These are phyloP conservation scores for Claviceps monticola DNA, from an alignment of 2,329 filamentous ascomycete species.

Conservation along the genomic window DNA sequence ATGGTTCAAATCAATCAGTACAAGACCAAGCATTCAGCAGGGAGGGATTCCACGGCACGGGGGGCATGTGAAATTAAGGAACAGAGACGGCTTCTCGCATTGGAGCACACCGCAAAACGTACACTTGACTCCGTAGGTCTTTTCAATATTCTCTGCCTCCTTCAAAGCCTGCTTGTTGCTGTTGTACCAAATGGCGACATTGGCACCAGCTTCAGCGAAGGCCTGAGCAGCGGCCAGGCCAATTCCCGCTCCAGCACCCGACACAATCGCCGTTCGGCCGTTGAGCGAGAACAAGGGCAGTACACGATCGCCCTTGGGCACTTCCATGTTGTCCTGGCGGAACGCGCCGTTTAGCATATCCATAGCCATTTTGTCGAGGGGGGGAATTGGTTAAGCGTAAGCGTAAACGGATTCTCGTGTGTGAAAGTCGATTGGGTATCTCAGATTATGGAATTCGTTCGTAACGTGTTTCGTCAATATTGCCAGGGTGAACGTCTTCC, in stretches of 20 bases:
- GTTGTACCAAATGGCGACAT: constrained; percentile 62
- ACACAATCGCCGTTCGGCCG: constrained; percentile 55
- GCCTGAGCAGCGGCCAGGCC: constrained; percentile 50
- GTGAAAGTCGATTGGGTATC: no score
- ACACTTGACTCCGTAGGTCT: constrained; percentile 55
- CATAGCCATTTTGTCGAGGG: constrained; percentile 17
- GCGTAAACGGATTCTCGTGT: no score
- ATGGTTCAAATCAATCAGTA: no score
- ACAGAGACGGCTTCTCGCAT: neutral
- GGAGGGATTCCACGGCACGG: neutral
- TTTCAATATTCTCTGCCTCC: constrained; percentile 48
- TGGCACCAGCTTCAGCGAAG: constrained; percentile 55
- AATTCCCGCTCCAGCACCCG: constrained; percentile 53
- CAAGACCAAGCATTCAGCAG: neutral
- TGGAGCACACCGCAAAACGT: constrained; percentile 14
- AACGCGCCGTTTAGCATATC: constrained; percentile 37
- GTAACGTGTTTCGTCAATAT: no score
- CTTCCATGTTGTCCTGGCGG: constrained; percentile 39
- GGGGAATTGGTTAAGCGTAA: no score
- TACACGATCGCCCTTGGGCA: constrained; percentile 35
- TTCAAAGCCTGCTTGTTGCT: constrained; percentile 50
- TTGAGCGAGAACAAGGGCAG: constrained; percentile 56
- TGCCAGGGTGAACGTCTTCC: no score
- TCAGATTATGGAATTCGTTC: no score
- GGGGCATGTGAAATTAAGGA: neutral